Conservation (phyloP, 2,329 filamentous ascomycete species). For the Pyricularia sp. region DNA sequence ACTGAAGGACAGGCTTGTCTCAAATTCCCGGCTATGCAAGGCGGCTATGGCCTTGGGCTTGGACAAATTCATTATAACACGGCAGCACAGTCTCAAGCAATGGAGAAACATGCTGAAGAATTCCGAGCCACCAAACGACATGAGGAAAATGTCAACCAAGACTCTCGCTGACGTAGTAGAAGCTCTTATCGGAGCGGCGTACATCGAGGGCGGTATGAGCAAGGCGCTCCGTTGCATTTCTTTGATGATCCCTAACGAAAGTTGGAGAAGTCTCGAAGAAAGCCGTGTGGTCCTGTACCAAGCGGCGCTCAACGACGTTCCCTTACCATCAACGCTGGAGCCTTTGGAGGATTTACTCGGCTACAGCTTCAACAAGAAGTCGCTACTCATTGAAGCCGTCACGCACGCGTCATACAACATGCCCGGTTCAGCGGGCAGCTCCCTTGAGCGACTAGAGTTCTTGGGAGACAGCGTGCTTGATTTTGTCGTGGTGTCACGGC, state of each 20-base stretch:
- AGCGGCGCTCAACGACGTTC: conserved; percentile 19
- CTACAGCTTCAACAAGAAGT: conserved; percentile 55
- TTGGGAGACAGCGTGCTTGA: conserved; percentile 80
- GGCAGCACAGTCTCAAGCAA: conserved; percentile 51
- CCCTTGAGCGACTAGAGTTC: conserved; percentile 69
- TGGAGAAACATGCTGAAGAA: conserved; percentile 49
- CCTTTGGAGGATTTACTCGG: conserved; percentile 54
- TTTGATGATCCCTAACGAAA: conserved; percentile 48
- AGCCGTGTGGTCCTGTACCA: conserved; percentile 31
- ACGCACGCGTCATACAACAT: conserved; percentile 55
- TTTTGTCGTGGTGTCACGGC: conserved; percentile 51
- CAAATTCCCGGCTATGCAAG: conserved; percentile 59
- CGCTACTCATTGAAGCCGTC: conserved; percentile 62
- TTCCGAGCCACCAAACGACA: not conserved
- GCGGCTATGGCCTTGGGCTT: conserved; percentile 52
- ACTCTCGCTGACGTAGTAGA: conserved; percentile 80
- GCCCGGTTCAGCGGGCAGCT: conserved; percentile 25
- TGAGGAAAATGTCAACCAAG: conserved; percentile 53
- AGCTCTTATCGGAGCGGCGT: conserved; percentile 66
- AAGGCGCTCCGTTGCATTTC: conserved; percentile 52
- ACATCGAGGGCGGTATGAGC: conserved; percentile 50
- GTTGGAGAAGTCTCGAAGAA: conserved; percentile 35
- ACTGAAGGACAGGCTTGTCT: conserved; percentile 56
- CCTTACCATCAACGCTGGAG: conserved; percentile 26
- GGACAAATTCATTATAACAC: conserved; percentile 58